Evolutionary conservation across 2,329 filamentous ascomycete species (phyloP), one percentile per base, ranked within the genome.

Genomic region (Pseudocercospora eumusae): DNA sequence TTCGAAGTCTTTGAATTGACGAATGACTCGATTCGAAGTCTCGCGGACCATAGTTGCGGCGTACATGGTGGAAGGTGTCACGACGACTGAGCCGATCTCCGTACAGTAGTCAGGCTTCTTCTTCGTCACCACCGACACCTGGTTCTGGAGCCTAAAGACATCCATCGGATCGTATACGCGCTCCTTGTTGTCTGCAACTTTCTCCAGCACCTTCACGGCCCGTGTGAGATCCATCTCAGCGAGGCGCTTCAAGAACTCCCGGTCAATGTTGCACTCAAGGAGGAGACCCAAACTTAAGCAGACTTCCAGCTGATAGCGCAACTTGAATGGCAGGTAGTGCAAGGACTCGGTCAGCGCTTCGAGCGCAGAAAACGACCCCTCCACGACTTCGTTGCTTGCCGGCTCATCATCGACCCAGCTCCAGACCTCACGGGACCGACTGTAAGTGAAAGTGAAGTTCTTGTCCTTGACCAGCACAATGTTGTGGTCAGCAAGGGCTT

Each of bases 301-400:
- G 0, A 92, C 93, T 74, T 99, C 93, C 0, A 99, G 83, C 73
- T 96, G 92, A 72, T 98, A 99, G 15, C 91, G 85, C 1, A 96
- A 85, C 0, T 86, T 78, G 64, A 92, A 97, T 0, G 79, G 65
- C 2, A 80, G 74, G 21, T 76, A 64, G 11, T 60, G 45, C 8
- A 33, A 54, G 9, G 58, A 61, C 15, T 64, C 65, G 8, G 60
- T 36, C 31, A 65, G 65, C 31, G 70, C 15, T 28, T 68, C 65
- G 36, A 73, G 21, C 13, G 66, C 64, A 10, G 63, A 61, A 2
- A 64, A 63, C 3, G 66, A 62, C 3, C 31, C 10, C n/a, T 28
- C 52, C 13, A 18, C n/a, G 28, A 33, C 52, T 36, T 54, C 28
- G 3, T 56, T 44, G 6, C 42, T 25, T 6, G 45, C 15, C 5